phyloP scores from a whole-genome alignment of 2,329 filamentous ascomycete species.

The Hymenoscyphus albidus region DNA sequence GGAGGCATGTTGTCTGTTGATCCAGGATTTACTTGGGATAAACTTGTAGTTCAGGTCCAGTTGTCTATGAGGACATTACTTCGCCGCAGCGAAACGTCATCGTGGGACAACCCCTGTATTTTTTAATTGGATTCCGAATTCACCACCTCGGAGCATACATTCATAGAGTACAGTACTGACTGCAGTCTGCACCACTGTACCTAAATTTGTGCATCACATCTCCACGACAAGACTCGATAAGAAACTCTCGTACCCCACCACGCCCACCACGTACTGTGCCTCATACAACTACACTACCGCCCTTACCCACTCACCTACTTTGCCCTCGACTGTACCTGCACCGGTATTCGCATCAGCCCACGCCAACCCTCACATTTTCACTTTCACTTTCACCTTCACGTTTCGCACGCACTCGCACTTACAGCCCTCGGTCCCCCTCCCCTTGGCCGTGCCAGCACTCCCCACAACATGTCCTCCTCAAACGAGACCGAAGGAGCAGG shows the following conservation, averaged over 20 bases:
- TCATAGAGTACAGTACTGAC: too few species aligned
- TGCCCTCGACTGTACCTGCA: neutral
- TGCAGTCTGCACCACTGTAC: too few species aligned
- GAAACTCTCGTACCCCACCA: neutral
- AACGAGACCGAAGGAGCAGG: constrained; percentile 33
- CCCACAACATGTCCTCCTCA: constrained; percentile 28
- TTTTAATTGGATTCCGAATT: neutral
- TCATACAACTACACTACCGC: neutral
- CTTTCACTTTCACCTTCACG: too few species aligned
- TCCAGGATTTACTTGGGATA: neutral
- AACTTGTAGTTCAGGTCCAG: neutral
- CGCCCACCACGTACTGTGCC: neutral
- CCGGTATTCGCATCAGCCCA: too few species aligned
- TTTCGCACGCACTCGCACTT: neutral
- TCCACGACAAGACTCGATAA: neutral
- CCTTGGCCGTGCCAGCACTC: constrained; percentile 9
- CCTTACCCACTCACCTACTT: neutral
- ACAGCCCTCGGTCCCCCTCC: neutral
- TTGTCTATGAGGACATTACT: neutral
- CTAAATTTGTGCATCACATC: neutral
- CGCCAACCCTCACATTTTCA: neutral
- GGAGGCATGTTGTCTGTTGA: neutral
- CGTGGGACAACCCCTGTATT: neutral
- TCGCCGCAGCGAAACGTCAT: neutral
- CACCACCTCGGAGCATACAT: too few species aligned